Base-by-base conservation (phyloP, 768 basidiomycete species). In the Lentinula detonsa region DNA sequence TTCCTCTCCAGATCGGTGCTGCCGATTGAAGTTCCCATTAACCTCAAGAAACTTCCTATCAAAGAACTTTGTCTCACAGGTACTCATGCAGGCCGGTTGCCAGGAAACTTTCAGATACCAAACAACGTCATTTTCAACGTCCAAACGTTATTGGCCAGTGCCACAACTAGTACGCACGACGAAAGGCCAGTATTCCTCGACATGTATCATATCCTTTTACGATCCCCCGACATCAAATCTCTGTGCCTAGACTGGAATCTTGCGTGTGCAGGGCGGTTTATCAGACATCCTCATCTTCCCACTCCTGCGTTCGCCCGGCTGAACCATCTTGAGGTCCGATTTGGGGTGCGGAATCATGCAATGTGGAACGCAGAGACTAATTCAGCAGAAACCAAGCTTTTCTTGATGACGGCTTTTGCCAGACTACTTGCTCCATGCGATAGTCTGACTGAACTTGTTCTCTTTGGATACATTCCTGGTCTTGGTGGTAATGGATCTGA, bases 241-340 rank as follows among this genome's bases (percentile, higher is more conserved):
- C 68, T 82, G n/a, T 74, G 73, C 51, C 71, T 81, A 52, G 80
- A 81, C 65, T 76, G 72, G 67, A 75, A 72, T 2, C 31, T 63
- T 1, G 75, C 75, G 18, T 73, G 75, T 48, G 72, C 78, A 16
- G 73, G 78, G 65, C 69, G 69, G 16, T 65, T 66, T 46, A 72
- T 66, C 52, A 64, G 64, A 48, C 6, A 62, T 13, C 50, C 0
- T 63, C 0, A 57, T 48, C 21, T 65, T 61, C 61, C 66, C 63
- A 53, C 64, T 58, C 67, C 57, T 42, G 23, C 65, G 62, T 46
- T 63, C 50, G 39, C 45, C 9, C 60, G 69, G 10, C 63, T 69
- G 18, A 33, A 61, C 16, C 18, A 55, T 62, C 60, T 70, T 31
- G 60, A 61, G 4, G 61, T 56, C 23, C 65, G 68, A 42, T 16